phyloP scores from a whole-genome alignment of 148 eudicot species.

The Vaccinium macrocarpon region DNA sequence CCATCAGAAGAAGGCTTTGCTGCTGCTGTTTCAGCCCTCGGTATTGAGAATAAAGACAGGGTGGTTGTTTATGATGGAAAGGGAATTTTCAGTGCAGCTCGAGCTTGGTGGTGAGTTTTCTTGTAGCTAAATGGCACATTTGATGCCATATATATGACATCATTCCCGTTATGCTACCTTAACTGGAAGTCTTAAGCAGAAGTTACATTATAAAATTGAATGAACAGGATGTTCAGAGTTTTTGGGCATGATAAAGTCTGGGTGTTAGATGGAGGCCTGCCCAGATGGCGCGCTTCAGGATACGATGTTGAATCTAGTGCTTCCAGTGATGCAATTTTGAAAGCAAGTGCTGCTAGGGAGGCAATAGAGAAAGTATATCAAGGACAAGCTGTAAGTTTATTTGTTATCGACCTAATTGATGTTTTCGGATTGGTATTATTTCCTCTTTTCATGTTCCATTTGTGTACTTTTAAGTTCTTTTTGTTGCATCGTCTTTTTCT shows the following conservation, averaged over 20 bases:
- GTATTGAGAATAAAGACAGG: constrained; percentile 82
- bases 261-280: constrained; percentile 99
- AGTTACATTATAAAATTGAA: constrained; percentile 12
- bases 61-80: constrained; percentile 97
- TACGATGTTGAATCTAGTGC: constrained; percentile 96
- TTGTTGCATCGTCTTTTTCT: background rate
- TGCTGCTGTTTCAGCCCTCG: constrained; percentile 98
- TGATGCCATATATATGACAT: background rate
- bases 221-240: constrained; percentile 91
- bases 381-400: constrained; percentile 57
- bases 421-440: background rate
- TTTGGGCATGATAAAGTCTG: constrained; percentile 96
- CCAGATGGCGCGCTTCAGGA: constrained; percentile 85
- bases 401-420: background rate
- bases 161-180: constrained; percentile 5
- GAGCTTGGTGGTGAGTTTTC: constrained; percentile 95
- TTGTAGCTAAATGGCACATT: background rate
- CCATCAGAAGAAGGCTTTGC: constrained; percentile 99
- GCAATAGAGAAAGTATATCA: constrained; percentile 87
- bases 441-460: background rate
- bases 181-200: constrained; percentile 17
- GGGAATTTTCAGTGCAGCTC: constrained; percentile 94
- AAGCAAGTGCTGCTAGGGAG: constrained; percentile 91
- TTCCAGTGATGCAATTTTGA: constrained; percentile 75
- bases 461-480: background rate